Evolutionary conservation across 257 asterid species (phyloP).

Genomic region (Linderniella brevidens): DNA sequence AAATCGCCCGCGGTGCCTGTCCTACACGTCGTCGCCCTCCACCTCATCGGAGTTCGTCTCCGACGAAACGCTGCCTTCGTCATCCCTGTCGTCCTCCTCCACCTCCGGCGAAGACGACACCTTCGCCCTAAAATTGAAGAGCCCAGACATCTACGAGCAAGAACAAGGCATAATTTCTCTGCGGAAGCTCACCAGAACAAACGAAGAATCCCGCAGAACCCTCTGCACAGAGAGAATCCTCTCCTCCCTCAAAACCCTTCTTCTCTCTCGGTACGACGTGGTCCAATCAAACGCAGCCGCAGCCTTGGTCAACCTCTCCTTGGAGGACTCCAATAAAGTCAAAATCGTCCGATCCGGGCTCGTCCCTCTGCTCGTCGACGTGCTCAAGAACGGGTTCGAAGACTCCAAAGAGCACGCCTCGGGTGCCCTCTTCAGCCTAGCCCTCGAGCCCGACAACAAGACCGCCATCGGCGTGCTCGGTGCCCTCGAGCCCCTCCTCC

Average conservation of each 20-base stretch:
- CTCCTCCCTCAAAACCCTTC: slow-evolving; percentile 34
- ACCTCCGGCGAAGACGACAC: slow-evolving; percentile 29
- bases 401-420: slow-evolving; percentile 89
- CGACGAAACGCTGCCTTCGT: slow-evolving; percentile 23
- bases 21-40: slow-evolving; percentile 53
- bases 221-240: slow-evolving; percentile 60
- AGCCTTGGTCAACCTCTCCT: slow-evolving; percentile 74
- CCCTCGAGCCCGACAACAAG: slow-evolving; percentile 59
- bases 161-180: slow-evolving; percentile 60
- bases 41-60: slow-evolving; percentile 45
- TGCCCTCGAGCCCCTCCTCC: slow-evolving; percentile 67
- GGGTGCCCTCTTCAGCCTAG: slow-evolving; percentile 77
- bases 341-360: slow-evolving; percentile 70
- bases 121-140: slow-evolving; percentile 20
- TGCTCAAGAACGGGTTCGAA: slow-evolving; percentile 49
- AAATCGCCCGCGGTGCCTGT: slow-evolving; percentile 58
- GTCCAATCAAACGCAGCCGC: slow-evolving; percentile 69
- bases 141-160: slow-evolving; percentile 53
- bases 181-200: slow-evolving; percentile 44
- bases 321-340: slow-evolving; percentile 47
- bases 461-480: slow-evolving; percentile 79
- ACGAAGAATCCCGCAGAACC: slow-evolving; percentile 38
- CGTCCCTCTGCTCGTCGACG: slow-evolving; percentile 47
- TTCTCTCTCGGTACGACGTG: slow-evolving; percentile 47
- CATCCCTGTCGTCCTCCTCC: slow-evolving; percentile 8